A percentile compares a stretch with the other conserved stretches of the same genome.
Conservation (phyloP, 106 monocot genomes). For the Dioscorea dumetorum region DNA sequence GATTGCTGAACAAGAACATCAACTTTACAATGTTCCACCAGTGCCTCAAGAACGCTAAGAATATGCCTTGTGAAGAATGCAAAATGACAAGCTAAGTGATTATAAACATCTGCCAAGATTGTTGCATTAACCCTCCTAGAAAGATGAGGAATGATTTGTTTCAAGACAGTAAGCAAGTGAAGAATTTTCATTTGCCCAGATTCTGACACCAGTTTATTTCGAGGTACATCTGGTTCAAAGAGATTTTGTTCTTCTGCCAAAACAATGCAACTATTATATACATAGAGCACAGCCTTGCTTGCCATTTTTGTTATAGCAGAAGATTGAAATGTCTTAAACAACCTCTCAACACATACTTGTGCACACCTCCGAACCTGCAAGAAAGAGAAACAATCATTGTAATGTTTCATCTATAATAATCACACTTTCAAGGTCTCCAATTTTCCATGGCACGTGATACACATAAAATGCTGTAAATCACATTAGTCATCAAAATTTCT, state of each 20-base stretch:
- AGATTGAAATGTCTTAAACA: slow-evolving; percentile 30
- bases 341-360: slow-evolving; percentile 49
- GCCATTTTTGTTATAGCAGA: slow-evolving; percentile 35
- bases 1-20: slow-evolving; percentile 39
- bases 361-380: slow-evolving; percentile 84
- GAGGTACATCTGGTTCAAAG: slow-evolving; percentile 9
- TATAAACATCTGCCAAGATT: slow-evolving; percentile 39
- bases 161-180: slow-evolving; percentile 59
- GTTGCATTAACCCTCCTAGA: slow-evolving; percentile 36
- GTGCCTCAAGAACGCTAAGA: slow-evolving; percentile 40
- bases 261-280: slow-evolving; percentile 39
- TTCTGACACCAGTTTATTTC: slow-evolving; percentile 15
- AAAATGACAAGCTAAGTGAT: slow-evolving; percentile 39
- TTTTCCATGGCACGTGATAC: too few relatives aligned
- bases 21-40: slow-evolving; percentile 34
- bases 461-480: too few relatives aligned
- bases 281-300: slow-evolving; percentile 32
- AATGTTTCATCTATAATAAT: too few relatives aligned
- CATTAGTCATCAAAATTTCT: too few relatives aligned
- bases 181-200: slow-evolving; percentile 36
- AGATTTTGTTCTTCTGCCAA: slow-evolving; percentile 7
- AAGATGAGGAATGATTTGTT: slow-evolving; percentile 37
- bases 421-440: neutral
- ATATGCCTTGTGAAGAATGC: slow-evolving; percentile 41
- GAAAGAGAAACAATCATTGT: too few relatives aligned